phyloP scores from a whole-genome alignment of 768 basidiomycete genomes.

The Phlebiopsis flavidoalba region DNA sequence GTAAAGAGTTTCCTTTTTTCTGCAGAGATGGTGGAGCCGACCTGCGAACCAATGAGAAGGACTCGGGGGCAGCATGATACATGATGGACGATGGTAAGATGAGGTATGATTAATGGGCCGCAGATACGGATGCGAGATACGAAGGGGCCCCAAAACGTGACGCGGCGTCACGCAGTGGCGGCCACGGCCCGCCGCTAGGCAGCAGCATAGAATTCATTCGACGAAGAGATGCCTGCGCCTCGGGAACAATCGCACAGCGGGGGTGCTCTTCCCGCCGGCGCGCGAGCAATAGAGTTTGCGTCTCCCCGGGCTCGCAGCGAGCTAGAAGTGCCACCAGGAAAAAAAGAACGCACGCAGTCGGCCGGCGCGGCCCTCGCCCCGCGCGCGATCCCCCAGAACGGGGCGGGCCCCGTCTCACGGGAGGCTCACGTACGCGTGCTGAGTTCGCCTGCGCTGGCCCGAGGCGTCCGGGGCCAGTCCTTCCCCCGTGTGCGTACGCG shows the following conservation, averaged over 20 bases:
- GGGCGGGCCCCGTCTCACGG: neutral
- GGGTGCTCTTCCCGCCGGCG: neutral
- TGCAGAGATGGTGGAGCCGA: neutral
- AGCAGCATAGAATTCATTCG: no score
- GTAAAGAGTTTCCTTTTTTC: neutral
- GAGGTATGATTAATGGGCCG: neutral
- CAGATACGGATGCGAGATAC: no score
- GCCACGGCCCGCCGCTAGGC: neutral
- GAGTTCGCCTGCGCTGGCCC: neutral
- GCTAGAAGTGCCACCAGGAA: neutral
- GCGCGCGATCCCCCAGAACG: neutral
- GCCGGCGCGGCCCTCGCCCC: neutral
- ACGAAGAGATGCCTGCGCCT: neutral
- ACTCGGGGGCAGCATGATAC: neutral
- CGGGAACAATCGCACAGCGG: neutral
- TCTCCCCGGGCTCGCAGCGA: neutral
- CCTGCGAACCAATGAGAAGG: neutral
- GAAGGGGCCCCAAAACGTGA: neutral
- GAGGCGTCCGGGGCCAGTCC: neutral
- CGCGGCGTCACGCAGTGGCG: neutral
- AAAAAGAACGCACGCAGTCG: neutral
- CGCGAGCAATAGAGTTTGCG: neutral
- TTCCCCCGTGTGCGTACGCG: neutral
- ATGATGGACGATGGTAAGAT: neutral
- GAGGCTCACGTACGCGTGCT: neutral